Conservation (phyloP, 2,329 filamentous ascomycete species). For the Calonectria fujianensis region DNA sequence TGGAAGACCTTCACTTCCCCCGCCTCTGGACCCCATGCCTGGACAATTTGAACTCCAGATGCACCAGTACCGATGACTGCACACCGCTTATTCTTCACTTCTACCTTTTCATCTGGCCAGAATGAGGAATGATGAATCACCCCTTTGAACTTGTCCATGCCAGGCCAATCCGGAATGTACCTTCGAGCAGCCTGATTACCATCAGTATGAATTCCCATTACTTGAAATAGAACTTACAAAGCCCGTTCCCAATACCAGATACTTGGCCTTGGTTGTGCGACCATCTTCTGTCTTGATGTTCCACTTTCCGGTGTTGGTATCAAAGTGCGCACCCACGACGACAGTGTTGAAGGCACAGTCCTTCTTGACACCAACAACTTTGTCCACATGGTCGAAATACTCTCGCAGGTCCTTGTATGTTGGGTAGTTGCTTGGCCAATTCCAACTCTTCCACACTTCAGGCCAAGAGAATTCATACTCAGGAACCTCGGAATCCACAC, state of each 20-base stretch:
- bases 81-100: constrained; percentile 74
- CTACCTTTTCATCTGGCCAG: constrained; percentile 75
- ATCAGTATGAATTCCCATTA: constrained; percentile 3
- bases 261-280: constrained; percentile 68
- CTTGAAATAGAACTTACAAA: constrained; percentile 61
- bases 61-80: constrained; percentile 80
- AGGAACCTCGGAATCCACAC: constrained; percentile 72
- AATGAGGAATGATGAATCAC: constrained; percentile 75
- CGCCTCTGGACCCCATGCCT: constrained; percentile 74
- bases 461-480: constrained; percentile 73
- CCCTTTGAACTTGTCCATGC: constrained; percentile 76
- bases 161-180: constrained; percentile 77
- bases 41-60: constrained; percentile 78
- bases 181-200: constrained; percentile 70
- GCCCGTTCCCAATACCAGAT: constrained; percentile 72
- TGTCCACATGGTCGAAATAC: constrained; percentile 78
- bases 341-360: constrained; percentile 74
- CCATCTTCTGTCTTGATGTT: constrained; percentile 69
- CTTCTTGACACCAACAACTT: constrained; percentile 72
- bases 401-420: constrained; percentile 69
- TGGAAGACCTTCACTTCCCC: constrained; percentile 77
- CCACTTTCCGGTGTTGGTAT: constrained; percentile 69
- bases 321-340: constrained; percentile 71
- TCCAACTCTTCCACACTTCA: constrained; percentile 73
- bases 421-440: constrained; percentile 73